Base-by-base conservation (phyloP, 2,329 filamentous ascomycete genomes). In the Neonectria magnoliae region DNA sequence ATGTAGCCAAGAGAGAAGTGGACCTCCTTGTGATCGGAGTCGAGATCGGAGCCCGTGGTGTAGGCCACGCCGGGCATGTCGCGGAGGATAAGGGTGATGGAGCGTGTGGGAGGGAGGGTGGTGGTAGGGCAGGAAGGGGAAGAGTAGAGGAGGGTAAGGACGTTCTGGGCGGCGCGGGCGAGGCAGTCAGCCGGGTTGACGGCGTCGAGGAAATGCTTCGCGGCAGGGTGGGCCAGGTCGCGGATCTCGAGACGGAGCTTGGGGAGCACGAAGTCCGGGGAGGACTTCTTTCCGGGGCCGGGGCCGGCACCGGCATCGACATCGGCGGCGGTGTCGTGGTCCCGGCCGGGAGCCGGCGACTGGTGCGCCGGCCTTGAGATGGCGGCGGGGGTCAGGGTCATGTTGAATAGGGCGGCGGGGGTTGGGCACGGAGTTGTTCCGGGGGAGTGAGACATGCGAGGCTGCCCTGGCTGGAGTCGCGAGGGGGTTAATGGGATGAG, bases 21-120 rank as follows among this genome's bases (percentile, higher is more conserved):
- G 67, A 98, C 96, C 77, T 97, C 94, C 76, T 98, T 98, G 83
- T 97, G 93, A 75, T 96, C 92, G 66, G 84, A 71, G 79, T 97
- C 94, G 11, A 97, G 85, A 42, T 94, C 91, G 10, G 83, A 87
- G 67, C 93, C 92, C 0, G 88, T 93, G 1, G 95, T 98, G 81
- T 98, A 97, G 20, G 95, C 95, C 5, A 98, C 93, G 54, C 95
- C 95, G 52, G 82, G 83, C 87, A 97, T 94, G 69, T 89, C 84
- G 31, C 92, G 88, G 5, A 98, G 83, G 64, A 97, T 85, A 38
- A 98, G 81, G 0, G 94, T 98, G 18, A 98, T 89, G 56, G 93
- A 97, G 65, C 93, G 91, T 10, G 93, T 96, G n/a, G 87, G 83
- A 44, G 88, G 87, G 11, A 78, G 74, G 57, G 79, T 80, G 38